These are phyloP conservation scores for Fraxinus americana DNA, from an alignment of 257 asterid species.

Conservation along the genomic window DNA sequence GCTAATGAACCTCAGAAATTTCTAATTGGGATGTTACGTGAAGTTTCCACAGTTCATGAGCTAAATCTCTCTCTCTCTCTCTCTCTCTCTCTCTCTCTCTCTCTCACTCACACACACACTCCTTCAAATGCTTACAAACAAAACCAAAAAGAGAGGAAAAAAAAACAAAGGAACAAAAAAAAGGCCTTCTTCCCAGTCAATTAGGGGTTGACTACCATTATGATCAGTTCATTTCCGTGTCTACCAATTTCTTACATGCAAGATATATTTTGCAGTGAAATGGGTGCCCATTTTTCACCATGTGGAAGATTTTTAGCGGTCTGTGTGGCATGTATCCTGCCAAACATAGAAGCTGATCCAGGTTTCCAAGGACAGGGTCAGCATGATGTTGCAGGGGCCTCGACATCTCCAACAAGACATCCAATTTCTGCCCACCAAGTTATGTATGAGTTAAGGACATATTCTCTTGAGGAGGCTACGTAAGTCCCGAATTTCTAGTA, in stretches of 20 bases:
- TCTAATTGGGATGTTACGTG: slow-evolving; percentile 19
- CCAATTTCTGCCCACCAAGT: slow-evolving; percentile 87
- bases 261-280: slow-evolving; percentile 53
- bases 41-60: slow-evolving; percentile 6
- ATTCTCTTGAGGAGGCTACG: slow-evolving; percentile 97
- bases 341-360: slow-evolving; percentile 70
- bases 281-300: slow-evolving; percentile 98
- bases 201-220: not conserved
- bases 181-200: not conserved
- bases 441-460: slow-evolving; percentile 86
- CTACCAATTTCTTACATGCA: slow-evolving; percentile 6
- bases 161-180: not conserved
- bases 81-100: not conserved
- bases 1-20: slow-evolving; percentile 13
- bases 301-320: slow-evolving; percentile 95
- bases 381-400: slow-evolving; percentile 65
- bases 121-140: slow-evolving; percentile 10
- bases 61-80: not conserved
- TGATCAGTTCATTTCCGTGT: not conserved
- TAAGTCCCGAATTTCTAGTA: slow-evolving; percentile 36
- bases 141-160: not conserved
- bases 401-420: slow-evolving; percentile 96
- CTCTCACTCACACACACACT: not conserved
- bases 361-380: slow-evolving; percentile 67
- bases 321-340: slow-evolving; percentile 93